Evolutionary conservation across 345 rosid species (phyloP), one percentile per base, ranked within the genome.

Genomic region (Mercurialis annua): DNA sequence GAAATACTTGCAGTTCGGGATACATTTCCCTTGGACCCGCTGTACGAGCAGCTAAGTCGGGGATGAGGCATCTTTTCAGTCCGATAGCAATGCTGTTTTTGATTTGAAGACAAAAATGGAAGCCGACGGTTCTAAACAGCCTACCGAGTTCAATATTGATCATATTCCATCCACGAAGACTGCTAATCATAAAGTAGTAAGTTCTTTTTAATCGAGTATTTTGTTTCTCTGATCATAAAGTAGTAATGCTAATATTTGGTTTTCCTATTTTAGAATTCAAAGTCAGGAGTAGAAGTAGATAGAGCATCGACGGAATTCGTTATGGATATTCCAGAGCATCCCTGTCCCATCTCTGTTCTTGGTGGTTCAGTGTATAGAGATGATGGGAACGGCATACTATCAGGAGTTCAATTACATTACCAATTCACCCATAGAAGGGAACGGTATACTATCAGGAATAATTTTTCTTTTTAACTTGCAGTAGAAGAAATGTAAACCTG

Each of bases 321-420:
- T 42, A 47, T 73, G 15, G 77, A 62, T 76, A 77, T 81, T 18
- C 67, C 81, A 52, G 97, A 90, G 72, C 87, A 90, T 77, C 92
- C 83, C 21, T 90, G 95, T 81, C 97, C 98, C 4, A 81, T 90
- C 44, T 93, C 98, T 43, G 96, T 93, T 64, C 96, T 90, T 30
- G 96, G 89, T 57, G 48, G 71, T 49, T 81, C 82, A 10, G 46
- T 73, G 12, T 86, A 85, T 73, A 75, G 77, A 69, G 94, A 87
- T 74, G 91, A 82, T 71, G 81, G 75, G 31, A n/a, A n/a, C n/a
- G n/a, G n/a, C n/a, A n/a, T n/a, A n/a, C n/a, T n/a, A n/a, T n/a
- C n/a, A n/a, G n/a, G n/a, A n/a, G n/a, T n/a, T n/a, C n/a, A n/a
- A n/a, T n/a, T n/a, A n/a, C n/a, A n/a, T n/a, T n/a, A n/a, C n/a